Percentiles rank a stretch among this genome's conserved stretches.
These are phyloP conservation scores for Pisolithus tinctorius DNA, from an alignment of 768 basidiomycete genomes.

Conservation along the genomic window DNA sequence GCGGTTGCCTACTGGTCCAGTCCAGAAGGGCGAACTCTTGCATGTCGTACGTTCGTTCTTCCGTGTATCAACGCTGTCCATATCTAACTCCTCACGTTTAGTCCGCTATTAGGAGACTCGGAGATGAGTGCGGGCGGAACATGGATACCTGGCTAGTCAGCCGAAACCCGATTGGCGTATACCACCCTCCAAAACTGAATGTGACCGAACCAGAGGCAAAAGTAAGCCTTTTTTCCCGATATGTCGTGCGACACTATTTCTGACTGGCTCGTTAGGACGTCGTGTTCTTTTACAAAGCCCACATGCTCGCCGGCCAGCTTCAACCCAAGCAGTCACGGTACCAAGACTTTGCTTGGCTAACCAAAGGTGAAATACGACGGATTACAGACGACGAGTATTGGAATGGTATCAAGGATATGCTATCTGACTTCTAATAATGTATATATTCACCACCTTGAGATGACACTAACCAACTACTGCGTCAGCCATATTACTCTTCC, in stretches of 20 bases:
- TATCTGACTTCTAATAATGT: slow-evolving; percentile 49
- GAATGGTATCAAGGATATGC: slow-evolving; percentile 69
- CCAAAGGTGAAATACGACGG: slow-evolving; percentile 80
- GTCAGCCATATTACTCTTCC: background rate
- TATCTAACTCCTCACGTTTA: slow-evolving; percentile 19
- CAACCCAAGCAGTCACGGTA: slow-evolving; percentile 46
- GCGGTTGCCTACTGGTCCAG: slow-evolving; percentile 72
- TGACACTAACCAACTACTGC: background rate
- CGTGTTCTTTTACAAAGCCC: slow-evolving; percentile 90
- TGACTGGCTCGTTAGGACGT: slow-evolving; percentile 41
- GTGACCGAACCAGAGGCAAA: slow-evolving; percentile 22
- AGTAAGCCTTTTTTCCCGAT: slow-evolving; percentile 27
- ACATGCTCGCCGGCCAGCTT: slow-evolving; percentile 86
- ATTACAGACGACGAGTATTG: slow-evolving; percentile 69
- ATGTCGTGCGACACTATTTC: background rate
- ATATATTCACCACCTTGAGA: slow-evolving; percentile 1
- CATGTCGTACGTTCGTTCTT: slow-evolving; percentile 54
- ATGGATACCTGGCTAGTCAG: slow-evolving; percentile 97
- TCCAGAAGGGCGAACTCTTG: slow-evolving; percentile 60
- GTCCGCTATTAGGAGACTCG: slow-evolving; percentile 71
- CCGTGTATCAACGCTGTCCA: background rate
- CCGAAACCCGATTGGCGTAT: slow-evolving; percentile 78
- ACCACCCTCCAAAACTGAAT: slow-evolving; percentile 41
- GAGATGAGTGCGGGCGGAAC: slow-evolving; percentile 63
- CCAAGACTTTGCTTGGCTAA: slow-evolving; percentile 88